phyloP scores from a whole-genome alignment of 148 eudicot genomes.

The Mesembryanthemum crystallinum region DNA sequence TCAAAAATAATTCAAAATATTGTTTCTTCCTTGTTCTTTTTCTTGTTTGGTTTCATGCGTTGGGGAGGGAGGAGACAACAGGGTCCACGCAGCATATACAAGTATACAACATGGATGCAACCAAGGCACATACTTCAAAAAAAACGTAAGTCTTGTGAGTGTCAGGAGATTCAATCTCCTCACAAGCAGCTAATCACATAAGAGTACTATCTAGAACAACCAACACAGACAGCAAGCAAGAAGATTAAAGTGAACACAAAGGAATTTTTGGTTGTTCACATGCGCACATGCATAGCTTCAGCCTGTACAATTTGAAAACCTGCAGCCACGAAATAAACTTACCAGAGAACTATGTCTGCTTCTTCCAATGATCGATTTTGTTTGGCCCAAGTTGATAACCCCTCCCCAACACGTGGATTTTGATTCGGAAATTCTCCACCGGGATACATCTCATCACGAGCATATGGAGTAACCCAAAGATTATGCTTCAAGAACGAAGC shows the following conservation, averaged over 20 bases:
- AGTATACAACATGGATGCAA: neutral
- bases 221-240: neutral
- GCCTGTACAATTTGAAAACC: neutral
- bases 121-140: neutral
- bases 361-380: slow-evolving; percentile 85
- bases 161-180: neutral
- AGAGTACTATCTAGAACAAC: neutral
- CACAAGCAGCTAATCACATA: neutral
- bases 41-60: neutral
- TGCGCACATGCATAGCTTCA: neutral
- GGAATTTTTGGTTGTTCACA: neutral
- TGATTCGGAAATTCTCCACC: slow-evolving; percentile 98
- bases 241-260: neutral
- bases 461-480: slow-evolving; percentile 86
- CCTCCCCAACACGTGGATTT: slow-evolving; percentile 95
- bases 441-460: slow-evolving; percentile 75
- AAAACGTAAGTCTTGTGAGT: neutral
- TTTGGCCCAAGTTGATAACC: slow-evolving; percentile 90
- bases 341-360: slow-evolving; percentile 92
- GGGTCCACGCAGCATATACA: neutral
- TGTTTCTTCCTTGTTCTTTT: neutral
- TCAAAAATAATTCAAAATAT: neutral
- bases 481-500: slow-evolving; percentile 97
- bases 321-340: slow-evolving; percentile 11
- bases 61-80: neutral